Conservation (phyloP, 345 rosid genomes). For the Nephelium lappaceum region DNA sequence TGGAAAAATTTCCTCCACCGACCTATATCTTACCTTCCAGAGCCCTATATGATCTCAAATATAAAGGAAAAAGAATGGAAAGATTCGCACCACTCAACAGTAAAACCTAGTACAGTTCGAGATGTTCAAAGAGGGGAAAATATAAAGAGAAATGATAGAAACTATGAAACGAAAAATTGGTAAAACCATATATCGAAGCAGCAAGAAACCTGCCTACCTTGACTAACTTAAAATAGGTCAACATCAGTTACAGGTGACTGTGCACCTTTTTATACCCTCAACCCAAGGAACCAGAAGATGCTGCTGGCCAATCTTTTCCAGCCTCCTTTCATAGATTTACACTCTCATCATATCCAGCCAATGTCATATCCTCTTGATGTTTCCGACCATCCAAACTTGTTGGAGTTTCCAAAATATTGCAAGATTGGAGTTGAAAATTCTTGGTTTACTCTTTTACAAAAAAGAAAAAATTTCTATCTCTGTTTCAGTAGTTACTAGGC, state of each 20-base stretch:
- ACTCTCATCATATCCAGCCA: slow-evolving; percentile 33
- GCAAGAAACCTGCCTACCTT: slow-evolving; percentile 48
- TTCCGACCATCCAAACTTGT: slow-evolving; percentile 40
- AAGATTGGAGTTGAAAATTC: slow-evolving; percentile 37
- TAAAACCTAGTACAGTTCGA: slow-evolving; percentile 34
- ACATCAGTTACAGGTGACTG: slow-evolving; percentile 50
- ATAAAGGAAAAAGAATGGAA: slow-evolving; percentile 33
- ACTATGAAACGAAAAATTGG: slow-evolving; percentile 32
- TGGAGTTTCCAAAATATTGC: slow-evolving; percentile 46
- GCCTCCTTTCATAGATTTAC: slow-evolving; percentile 32
- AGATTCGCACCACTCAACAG: slow-evolving; percentile 46
- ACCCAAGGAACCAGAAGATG: slow-evolving; percentile 46
- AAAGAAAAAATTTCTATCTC: slow-evolving; percentile 31
- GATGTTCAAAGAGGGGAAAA: slow-evolving; percentile 13
- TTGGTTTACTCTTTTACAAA: slow-evolving; percentile 38
- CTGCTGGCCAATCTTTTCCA: slow-evolving; percentile 30
- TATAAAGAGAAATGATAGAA: slow-evolving; percentile 13
- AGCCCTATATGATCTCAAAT: slow-evolving; percentile 34
- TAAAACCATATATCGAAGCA: slow-evolving; percentile 40
- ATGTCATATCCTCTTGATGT: slow-evolving; percentile 32
- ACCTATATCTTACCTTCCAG: slow-evolving; percentile 48
- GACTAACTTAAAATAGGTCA: slow-evolving; percentile 45
- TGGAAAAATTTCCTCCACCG: slow-evolving; percentile 34
- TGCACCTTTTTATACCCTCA: slow-evolving; percentile 33
- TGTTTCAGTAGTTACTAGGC: slow-evolving; percentile 82